phyloP scores from a whole-genome alignment of 202 grass and related monocot genomes.

The Schoenoplectus triqueter region DNA sequence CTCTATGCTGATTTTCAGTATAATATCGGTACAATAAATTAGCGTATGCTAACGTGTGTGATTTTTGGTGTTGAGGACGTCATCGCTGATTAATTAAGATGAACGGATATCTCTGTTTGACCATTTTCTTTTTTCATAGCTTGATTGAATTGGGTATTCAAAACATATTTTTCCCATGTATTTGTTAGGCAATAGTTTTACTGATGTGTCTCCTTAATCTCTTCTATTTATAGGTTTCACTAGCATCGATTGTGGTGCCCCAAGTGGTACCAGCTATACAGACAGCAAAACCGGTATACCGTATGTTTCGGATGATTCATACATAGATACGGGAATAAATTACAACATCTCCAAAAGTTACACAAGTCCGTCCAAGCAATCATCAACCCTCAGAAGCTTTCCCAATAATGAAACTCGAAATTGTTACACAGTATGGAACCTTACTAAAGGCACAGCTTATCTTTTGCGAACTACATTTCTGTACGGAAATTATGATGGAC shows the following conservation, averaged over 20 bases:
- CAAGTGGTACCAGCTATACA: constrained; percentile 11
- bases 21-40: too few relatives aligned
- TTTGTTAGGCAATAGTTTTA: neutral
- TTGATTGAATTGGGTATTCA: too few relatives aligned
- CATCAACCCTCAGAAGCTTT: constrained; percentile 41
- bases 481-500: constrained; percentile 46
- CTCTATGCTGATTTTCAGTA: too few relatives aligned
- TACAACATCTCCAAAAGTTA: neutral
- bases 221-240: constrained; percentile 35
- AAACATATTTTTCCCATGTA: too few relatives aligned
- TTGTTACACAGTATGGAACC: constrained; percentile 12
- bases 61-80: too few relatives aligned
- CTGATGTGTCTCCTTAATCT: neutral
- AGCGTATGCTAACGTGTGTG: too few relatives aligned
- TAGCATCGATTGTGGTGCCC: constrained; percentile 39
- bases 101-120: too few relatives aligned
- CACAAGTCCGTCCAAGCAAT: neutral
- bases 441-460: neutral
- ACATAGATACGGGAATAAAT: constrained; percentile 21
- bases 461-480: neutral
- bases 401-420: constrained; percentile 29
- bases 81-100: too few relatives aligned
- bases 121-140: too few relatives aligned
- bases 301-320: constrained; percentile 36
- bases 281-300: neutral